phyloP scores from a whole-genome alignment of 495 filamentous ascomycete genomes.

The Aspergillus avenaceus region DNA sequence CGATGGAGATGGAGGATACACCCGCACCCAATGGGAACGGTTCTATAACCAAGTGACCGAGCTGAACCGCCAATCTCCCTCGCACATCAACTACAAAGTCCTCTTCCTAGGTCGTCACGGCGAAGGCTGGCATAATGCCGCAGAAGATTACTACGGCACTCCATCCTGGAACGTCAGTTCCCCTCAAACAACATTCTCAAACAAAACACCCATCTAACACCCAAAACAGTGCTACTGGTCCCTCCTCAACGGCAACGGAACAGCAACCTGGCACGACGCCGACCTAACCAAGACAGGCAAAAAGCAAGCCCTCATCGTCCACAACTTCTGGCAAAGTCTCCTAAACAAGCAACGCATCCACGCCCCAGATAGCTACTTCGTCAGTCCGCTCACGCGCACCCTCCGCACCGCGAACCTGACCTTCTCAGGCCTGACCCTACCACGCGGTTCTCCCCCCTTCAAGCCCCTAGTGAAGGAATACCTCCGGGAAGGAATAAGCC shows the following conservation, averaged over 20 bases:
- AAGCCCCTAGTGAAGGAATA: constrained; percentile 64
- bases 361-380: constrained; percentile 61
- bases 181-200: not conserved
- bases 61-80: constrained; percentile 46
- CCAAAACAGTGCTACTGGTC: constrained; percentile 65
- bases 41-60: constrained; percentile 54
- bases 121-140: constrained; percentile 65
- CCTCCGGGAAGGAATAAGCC: constrained; percentile 66
- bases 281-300: constrained; percentile 58
- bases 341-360: constrained; percentile 54
- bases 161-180: constrained; percentile 60
- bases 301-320: constrained; percentile 56
- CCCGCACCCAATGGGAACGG: constrained; percentile 61
- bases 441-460: constrained; percentile 42
- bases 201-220: not conserved
- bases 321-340: constrained; percentile 58
- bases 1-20: constrained; percentile 34
- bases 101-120: constrained; percentile 68
- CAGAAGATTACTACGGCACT: constrained; percentile 62
- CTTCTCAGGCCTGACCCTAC: constrained; percentile 53
- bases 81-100: constrained; percentile 59
- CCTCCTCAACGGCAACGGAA: constrained; percentile 61
- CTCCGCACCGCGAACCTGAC: constrained; percentile 60
- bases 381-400: constrained; percentile 65
- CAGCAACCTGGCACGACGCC: constrained; percentile 65